These are phyloP conservation scores for Umbilicus rupestris DNA, from an alignment of 164 flowering plant species.

Conservation along the genomic window DNA sequence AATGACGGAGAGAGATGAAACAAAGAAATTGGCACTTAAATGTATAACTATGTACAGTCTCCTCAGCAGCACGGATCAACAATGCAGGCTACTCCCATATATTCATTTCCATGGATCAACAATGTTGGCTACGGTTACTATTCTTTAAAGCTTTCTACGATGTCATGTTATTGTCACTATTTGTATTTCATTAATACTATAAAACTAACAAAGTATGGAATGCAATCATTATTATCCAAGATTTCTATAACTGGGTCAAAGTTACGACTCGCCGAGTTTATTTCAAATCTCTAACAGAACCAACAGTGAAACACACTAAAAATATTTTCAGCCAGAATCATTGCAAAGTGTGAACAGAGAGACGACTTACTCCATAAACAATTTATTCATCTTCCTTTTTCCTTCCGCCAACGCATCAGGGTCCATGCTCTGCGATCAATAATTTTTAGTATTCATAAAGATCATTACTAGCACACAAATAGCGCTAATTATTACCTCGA, in stretches of 20 bases:
- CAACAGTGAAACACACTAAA: neutral
- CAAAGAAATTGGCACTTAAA: neutral
- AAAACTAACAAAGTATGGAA: too few species aligned
- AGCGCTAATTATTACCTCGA: too few species aligned
- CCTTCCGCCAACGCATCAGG: conserved; percentile 47
- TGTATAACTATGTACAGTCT: neutral
- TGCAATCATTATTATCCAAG: too few species aligned
- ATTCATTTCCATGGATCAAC: too few species aligned
- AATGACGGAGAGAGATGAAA: neutral
- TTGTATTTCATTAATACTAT: too few species aligned
- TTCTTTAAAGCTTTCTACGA: too few species aligned
- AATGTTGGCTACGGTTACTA: too few species aligned
- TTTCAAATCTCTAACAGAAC: neutral
- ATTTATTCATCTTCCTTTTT: conserved; percentile 32
- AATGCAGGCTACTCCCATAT: too few species aligned
- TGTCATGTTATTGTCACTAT: too few species aligned
- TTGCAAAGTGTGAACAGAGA: neutral
- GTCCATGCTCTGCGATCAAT: conserved; percentile 43
- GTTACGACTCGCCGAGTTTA: neutral
- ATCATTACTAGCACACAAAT: neutral
- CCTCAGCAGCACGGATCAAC: too few species aligned
- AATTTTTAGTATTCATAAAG: neutral
- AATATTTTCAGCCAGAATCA: neutral
- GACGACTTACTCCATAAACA: conserved; percentile 68
- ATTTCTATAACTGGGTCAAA: neutral